Evolutionary conservation across 768 basidiomycete species (phyloP).

Genomic region (Cyathus striatus): DNA sequence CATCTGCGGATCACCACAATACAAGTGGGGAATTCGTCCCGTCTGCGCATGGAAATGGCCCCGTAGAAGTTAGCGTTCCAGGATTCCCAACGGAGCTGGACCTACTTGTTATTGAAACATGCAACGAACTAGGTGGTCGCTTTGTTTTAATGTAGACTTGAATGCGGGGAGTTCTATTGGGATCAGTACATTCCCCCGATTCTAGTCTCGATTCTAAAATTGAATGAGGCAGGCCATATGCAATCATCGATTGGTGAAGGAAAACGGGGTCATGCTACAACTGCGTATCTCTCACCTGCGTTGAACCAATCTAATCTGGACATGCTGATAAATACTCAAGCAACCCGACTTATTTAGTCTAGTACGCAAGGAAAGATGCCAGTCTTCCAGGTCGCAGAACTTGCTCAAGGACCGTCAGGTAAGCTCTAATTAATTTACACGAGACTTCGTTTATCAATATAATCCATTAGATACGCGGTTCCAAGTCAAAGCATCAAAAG

Average conservation of each 20-base stretch:
- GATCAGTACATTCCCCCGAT: not conserved
- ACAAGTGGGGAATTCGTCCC: not conserved
- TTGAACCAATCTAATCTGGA: not conserved
- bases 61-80: not conserved
- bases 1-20: not conserved
- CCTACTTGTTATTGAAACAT: not conserved
- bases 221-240: not conserved
- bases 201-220: not conserved
- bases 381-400: no score
- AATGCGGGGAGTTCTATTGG: not conserved
- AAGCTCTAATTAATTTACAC: no score
- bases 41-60: conserved; percentile 1
- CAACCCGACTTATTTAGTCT: not conserved
- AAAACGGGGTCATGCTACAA: not conserved
- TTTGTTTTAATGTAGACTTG: conserved; percentile 1
- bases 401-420: no score
- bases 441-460: no score
- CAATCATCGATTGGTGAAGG: conserved; percentile 1
- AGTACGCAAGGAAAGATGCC: not conserved
- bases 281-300: not conserved
- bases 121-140: not conserved
- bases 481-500: no score
- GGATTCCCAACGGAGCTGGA: not conserved
- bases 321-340: not conserved
- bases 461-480: no score